Percentiles rank a stretch among this genome's conserved stretches.
phyloP scores from a whole-genome alignment of 768 basidiomycete genomes.

The Leucocoprinus leucothites region DNA sequence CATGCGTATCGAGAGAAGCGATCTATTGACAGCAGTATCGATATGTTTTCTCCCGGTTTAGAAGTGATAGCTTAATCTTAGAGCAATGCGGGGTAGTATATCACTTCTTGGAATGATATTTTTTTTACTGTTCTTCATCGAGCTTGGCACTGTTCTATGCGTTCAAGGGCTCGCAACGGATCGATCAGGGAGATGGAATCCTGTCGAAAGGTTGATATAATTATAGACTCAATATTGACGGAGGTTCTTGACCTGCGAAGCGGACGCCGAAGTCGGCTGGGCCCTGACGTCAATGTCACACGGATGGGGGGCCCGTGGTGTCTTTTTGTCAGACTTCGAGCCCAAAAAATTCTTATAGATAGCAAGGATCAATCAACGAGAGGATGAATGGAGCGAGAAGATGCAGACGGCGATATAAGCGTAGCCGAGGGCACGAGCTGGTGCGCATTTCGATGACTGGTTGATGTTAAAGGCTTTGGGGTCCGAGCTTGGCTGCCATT shows the following conservation, averaged over 20 bases:
- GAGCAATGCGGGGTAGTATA: background rate
- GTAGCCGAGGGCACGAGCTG: background rate
- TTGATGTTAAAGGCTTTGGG: no score
- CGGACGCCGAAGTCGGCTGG: slow-evolving; percentile 1
- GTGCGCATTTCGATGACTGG: background rate
- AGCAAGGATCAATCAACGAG: background rate
- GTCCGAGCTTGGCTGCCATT: no score
- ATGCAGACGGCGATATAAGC: background rate
- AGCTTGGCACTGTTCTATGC: background rate
- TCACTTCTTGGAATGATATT: background rate
- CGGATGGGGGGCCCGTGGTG: background rate
- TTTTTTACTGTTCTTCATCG: background rate
- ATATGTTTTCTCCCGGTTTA: background rate
- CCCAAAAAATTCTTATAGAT: background rate
- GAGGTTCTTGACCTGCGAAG: background rate
- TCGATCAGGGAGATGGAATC: background rate
- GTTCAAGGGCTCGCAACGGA: background rate
- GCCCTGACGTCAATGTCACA: slow-evolving; percentile 5
- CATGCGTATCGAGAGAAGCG: slow-evolving; percentile 6
- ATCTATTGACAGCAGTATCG: slow-evolving; percentile 1
- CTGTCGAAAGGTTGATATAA: background rate
- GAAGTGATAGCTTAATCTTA: background rate
- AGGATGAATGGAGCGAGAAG: background rate
- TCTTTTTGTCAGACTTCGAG: background rate
- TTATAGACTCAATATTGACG: background rate